Percentiles rank a stretch among this genome's conserved stretches.
phyloP scores from a whole-genome alignment of 306 rosid species.

The Erythrophleum fordii region DNA sequence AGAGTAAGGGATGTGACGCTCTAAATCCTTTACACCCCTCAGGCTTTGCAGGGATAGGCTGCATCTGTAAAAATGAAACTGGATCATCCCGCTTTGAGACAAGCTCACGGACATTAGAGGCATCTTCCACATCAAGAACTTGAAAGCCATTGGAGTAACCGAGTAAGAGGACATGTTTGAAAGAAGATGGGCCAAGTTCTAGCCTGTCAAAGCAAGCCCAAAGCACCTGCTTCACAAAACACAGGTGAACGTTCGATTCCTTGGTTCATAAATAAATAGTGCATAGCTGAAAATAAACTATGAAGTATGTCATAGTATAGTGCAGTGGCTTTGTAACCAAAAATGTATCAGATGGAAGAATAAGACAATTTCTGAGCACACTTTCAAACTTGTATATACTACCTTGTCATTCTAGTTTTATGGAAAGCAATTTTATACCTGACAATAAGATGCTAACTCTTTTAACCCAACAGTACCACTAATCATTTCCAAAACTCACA shows the following conservation, averaged over 20 bases:
- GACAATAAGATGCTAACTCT: neutral
- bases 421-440: neutral
- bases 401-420: slow-evolving; percentile 1
- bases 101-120: slow-evolving; percentile 75
- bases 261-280: neutral
- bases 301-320: neutral
- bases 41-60: slow-evolving; percentile 70
- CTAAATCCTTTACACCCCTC: slow-evolving; percentile 73
- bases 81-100: slow-evolving; percentile 92
- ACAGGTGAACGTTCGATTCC: neutral
- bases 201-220: slow-evolving; percentile 90
- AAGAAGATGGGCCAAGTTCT: slow-evolving; percentile 67
- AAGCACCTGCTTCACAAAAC: slow-evolving; percentile 67
- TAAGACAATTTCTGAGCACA: neutral
- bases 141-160: slow-evolving; percentile 94
- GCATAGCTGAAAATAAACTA: neutral
- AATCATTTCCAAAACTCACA: neutral
- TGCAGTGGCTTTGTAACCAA: neutral
- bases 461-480: neutral
- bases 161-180: slow-evolving; percentile 73
- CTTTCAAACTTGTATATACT: neutral
- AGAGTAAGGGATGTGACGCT: slow-evolving; percentile 86
- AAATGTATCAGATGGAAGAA: neutral
- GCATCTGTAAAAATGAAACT: slow-evolving; percentile 93
- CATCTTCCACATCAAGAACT: slow-evolving; percentile 94